phyloP scores from a whole-genome alignment of 495 filamentous ascomycete genomes.

The Penicillium daleae region DNA sequence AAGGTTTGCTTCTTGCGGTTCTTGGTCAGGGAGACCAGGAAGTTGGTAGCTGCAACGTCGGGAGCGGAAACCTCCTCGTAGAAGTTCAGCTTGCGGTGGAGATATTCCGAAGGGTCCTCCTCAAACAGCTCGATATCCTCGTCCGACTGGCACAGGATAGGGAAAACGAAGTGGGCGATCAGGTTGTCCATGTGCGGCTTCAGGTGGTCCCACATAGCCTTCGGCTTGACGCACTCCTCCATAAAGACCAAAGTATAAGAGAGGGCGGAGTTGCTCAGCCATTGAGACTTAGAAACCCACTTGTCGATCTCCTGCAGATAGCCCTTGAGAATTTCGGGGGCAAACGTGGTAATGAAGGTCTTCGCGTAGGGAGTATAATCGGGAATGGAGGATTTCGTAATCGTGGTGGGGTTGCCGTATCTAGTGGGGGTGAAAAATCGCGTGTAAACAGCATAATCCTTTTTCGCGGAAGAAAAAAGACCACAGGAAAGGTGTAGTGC shows the following conservation, averaged over 20 bases:
- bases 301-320: conserved; percentile 94
- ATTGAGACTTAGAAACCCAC: conserved; percentile 92
- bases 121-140: conserved; percentile 95
- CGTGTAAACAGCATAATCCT: conserved; percentile 9
- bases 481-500: not conserved
- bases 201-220: conserved; percentile 91
- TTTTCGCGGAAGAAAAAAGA: not conserved
- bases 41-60: conserved; percentile 95
- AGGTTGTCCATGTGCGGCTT: conserved; percentile 91
- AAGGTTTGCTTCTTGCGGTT: conserved; percentile 94
- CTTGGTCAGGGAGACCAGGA: conserved; percentile 93
- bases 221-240: conserved; percentile 97
- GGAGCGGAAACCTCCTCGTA: conserved; percentile 97
- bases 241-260: conserved; percentile 91
- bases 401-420: conserved; percentile 82
- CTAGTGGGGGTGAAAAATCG: conserved; percentile 44
- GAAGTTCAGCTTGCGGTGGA: conserved; percentile 95
- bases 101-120: conserved; percentile 90
- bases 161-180: conserved; percentile 92
- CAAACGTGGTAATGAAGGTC: conserved; percentile 86
- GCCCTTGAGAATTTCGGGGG: conserved; percentile 90
- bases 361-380: conserved; percentile 82
- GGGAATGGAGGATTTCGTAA: conserved; percentile 66
- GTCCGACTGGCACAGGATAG: conserved; percentile 87
- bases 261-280: conserved; percentile 91